Evolutionary conservation across 768 basidiomycete genomes (phyloP).

Genomic region (Suillus variegatus): DNA sequence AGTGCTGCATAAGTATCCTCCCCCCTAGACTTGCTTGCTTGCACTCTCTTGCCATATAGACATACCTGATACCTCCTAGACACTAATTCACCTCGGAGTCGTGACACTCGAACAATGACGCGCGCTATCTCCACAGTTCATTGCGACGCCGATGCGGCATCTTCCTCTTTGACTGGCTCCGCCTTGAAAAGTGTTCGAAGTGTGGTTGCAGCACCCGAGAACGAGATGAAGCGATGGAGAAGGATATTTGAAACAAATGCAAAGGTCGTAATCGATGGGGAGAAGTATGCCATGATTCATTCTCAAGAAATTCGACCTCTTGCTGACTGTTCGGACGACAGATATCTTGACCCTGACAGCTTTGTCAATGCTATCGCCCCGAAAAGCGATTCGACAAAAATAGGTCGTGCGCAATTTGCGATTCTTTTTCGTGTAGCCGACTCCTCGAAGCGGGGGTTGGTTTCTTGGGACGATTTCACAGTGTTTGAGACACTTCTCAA

Average conservation of each 20-base stretch:
- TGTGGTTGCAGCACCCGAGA: constrained; percentile 73
- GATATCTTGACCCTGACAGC: constrained; percentile 82
- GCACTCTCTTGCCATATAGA: constrained; percentile 23
- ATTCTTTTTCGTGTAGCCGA: constrained; percentile 92
- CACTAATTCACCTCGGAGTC: constrained; percentile 27
- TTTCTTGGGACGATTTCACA: constrained; percentile 95
- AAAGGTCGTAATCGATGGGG: constrained; percentile 66
- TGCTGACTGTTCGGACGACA: constrained; percentile 32
- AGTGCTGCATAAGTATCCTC: constrained; percentile 20
- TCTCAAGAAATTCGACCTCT: constrained; percentile 21
- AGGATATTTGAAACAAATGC: constrained; percentile 86
- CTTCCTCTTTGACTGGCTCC: constrained; percentile 49
- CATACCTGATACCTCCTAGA: constrained; percentile 38
- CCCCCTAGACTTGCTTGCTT: constrained; percentile 24
- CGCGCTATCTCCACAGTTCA: constrained; percentile 51
- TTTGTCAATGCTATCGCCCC: constrained; percentile 98
- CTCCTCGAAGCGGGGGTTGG: constrained; percentile 67
- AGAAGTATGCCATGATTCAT: constrained; percentile 62
- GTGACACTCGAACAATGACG: constrained; percentile 33
- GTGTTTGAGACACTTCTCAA: constrained; percentile 94
- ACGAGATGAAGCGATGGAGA: constrained; percentile 86
- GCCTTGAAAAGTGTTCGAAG: constrained; percentile 68
- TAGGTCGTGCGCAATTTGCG: constrained; percentile 85
- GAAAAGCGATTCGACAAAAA: constrained; percentile 78
- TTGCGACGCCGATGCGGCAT: constrained; percentile 46